Conservation (phyloP, 1,139 yeast species). For the Pichia sp. region DNA sequence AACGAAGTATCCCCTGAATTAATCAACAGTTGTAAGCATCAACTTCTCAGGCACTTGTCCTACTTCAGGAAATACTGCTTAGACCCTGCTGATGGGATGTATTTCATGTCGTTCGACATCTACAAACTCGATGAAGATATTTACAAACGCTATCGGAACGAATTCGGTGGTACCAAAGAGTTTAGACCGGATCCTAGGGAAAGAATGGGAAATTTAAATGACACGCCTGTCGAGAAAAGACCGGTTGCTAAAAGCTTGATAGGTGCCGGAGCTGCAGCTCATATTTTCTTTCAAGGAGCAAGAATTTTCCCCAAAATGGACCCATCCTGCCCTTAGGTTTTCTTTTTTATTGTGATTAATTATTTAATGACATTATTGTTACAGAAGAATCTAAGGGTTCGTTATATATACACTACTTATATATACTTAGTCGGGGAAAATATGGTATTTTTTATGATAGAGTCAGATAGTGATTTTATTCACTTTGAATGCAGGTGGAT, state of each 20-base stretch:
- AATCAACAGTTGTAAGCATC: conserved; percentile 38
- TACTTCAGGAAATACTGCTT: conserved; percentile 55
- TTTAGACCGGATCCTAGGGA: conserved; percentile 52
- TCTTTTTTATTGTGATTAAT: background rate
- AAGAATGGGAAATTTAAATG: conserved; percentile 40
- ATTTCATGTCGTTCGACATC: conserved; percentile 60
- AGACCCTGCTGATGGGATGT: conserved; percentile 57
- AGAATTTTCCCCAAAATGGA: conserved; percentile 43
- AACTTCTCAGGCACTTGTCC: conserved; percentile 46
- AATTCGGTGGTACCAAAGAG: conserved; percentile 54
- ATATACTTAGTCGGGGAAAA: background rate
- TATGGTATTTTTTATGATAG: background rate
- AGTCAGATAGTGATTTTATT: conserved; percentile 54
- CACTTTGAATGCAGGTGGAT: conserved; percentile 72
- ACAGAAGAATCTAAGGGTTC: background rate
- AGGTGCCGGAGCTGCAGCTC: conserved; percentile 64
- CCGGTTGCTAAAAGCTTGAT: conserved; percentile 52
- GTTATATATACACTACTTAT: background rate
- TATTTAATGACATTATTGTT: background rate
- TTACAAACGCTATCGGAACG: conserved; percentile 48
- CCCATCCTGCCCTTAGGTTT: conserved; percentile 16
- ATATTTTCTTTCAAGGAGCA: conserved; percentile 67
- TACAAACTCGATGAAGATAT: conserved; percentile 49
- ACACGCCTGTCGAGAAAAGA: conserved; percentile 34
- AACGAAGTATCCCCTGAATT: conserved; percentile 42